Conservation (phyloP, 306 rosid genomes). For the Acacia crassicarpa region DNA sequence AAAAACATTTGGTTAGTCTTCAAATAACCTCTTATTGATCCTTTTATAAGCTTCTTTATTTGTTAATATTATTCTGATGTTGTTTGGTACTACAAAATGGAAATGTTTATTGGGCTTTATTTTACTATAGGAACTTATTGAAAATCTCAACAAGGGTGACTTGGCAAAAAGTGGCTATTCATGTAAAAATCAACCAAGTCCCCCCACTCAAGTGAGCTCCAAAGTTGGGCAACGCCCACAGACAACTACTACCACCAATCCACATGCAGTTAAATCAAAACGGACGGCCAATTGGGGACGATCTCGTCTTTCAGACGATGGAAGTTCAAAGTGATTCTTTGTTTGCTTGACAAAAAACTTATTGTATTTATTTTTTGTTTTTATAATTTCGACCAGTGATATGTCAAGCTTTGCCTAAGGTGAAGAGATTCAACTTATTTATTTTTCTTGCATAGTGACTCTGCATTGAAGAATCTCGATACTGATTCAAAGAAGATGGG, state of each 20-base stretch:
- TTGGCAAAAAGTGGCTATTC: constrained; percentile 72
- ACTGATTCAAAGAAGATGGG: constrained; percentile 83
- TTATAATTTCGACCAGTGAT: not conserved
- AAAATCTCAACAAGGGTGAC: constrained; percentile 66
- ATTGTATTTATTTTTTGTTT: not conserved
- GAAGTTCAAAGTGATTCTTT: constrained; percentile 69
- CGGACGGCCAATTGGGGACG: constrained; percentile 93
- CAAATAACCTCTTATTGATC: too few species aligned
- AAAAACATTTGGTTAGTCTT: too few species aligned
- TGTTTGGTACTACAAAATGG: constrained; percentile 14
- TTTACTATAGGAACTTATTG: constrained; percentile 67
- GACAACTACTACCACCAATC: constrained; percentile 47
- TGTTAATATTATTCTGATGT: not conserved
- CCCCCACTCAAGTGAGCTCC: constrained; percentile 27
- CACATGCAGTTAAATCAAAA: constrained; percentile 75
- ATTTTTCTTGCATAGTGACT: constrained; percentile 54
- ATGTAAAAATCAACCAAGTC: constrained; percentile 59
- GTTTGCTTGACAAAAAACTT: not conserved
- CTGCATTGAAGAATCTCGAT: constrained; percentile 51
- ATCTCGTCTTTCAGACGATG: constrained; percentile 70
- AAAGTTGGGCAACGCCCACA: constrained; percentile 34
- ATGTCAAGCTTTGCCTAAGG: not conserved
- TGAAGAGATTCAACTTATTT: constrained; percentile 2
- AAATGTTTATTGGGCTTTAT: not conserved
- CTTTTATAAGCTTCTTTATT: too few species aligned